Percentiles rank a stretch among this genome's conserved stretches.
These are phyloP conservation scores for Xylariaceae sp. DNA, from an alignment of 2,329 filamentous ascomycete species.

Conservation along the genomic window DNA sequence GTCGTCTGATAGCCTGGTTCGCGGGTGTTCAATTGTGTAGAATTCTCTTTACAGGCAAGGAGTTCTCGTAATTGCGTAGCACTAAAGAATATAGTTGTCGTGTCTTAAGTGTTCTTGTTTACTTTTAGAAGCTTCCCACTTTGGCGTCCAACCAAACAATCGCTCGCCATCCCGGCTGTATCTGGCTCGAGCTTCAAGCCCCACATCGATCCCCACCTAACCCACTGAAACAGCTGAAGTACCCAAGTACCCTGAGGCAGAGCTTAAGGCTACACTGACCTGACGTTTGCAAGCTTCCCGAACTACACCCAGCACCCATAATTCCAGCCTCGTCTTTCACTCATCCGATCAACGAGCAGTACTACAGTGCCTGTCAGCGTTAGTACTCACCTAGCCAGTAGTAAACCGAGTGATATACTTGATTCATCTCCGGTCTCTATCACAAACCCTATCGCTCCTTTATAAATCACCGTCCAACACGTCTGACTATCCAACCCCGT, in stretches of 20 bases:
- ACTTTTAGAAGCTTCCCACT: constrained; percentile 22
- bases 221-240: constrained; percentile 1
- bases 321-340: constrained; percentile 23
- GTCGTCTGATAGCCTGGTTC: constrained; percentile 10
- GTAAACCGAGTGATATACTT: background rate
- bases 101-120: constrained; percentile 28
- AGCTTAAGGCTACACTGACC: constrained; percentile 38
- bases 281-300: constrained; percentile 34
- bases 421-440: too few species aligned
- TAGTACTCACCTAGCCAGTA: background rate
- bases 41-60: constrained; percentile 1
- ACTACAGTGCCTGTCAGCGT: background rate
- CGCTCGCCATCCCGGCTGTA: background rate
- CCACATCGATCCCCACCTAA: background rate
- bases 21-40: background rate
- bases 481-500: constrained; percentile 5
- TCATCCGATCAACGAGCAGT: background rate
- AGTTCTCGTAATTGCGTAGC: constrained; percentile 5
- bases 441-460: background rate
- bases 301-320: constrained; percentile 17
- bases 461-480: background rate
- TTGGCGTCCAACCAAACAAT: constrained; percentile 8
- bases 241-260: background rate
- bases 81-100: constrained; percentile 7
- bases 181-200: constrained; percentile 16